Base-by-base conservation (phyloP, 441 rosid species). In the Aleurites moluccanus region DNA sequence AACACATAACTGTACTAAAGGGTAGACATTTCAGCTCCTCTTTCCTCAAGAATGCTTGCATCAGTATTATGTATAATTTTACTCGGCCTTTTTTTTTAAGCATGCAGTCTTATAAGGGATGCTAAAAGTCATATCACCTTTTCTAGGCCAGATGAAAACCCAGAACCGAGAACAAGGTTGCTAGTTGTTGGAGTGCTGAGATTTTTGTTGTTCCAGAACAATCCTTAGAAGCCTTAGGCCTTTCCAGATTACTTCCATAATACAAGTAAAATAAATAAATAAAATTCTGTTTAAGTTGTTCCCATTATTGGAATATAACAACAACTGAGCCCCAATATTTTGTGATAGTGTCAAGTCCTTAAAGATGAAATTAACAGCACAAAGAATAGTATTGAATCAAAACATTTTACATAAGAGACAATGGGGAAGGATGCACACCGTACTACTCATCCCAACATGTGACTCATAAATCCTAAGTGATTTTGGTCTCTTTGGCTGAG, bases 381-480 rank as follows among this genome's bases (percentile, higher is more conserved):
- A 62, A 20, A 20, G 13, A 21, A 20, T 30, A 27, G 18, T 14
- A 71, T 38, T 21, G 2, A 72, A 49, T 64, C 63, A 78, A 57
- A 75, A 74, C 10, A 61, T 28, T 47, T 68, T 38, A 64, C 38
- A 76, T n/a, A 42, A 73, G 38, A 76, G 49, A 76, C 72, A 67
- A 63, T 1, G 77, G 83, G 56, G 69, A 63, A 64, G 79, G 85
- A 73, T 70, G 73, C 91, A 66, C 65, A 96, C 99, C 84, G 88
- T 84, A 85, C 97, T 96, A 85, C 99, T 96, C 99, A 96, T 96
- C 79, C 99, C 99, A 49, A 96, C 94, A 83, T 96, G 99, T 57
- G 98, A 84, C 86, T 96, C 99, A 66, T 96, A 96, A 73, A 96
- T 92, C 79, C 99, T 88, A 45, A 96, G 92, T 59, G 98, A 92